Base-by-base conservation (phyloP, 164 flowering plant genomes). In the Vitis labrusca region DNA sequence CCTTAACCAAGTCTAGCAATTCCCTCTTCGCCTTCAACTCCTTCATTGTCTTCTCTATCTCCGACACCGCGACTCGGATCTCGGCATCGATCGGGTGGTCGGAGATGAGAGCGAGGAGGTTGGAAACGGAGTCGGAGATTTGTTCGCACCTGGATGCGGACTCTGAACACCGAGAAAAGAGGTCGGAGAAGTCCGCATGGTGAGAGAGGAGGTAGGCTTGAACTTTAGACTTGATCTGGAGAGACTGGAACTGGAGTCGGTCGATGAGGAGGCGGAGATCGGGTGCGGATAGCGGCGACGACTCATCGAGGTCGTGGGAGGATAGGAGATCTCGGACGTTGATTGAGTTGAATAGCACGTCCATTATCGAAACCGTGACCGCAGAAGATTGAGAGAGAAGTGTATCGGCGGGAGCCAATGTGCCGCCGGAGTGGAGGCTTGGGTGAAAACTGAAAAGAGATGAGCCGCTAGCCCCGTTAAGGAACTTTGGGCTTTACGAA, bases 241-340 rank as follows among this genome's bases (percentile, higher is more conserved):
- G 86, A 16, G 98, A 91, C 64, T 85, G 97, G 29, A 85, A 53
- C 61, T 96, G 87, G 63, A 96, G 89, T 19, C 89, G 87, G 65
- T 77, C 78, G 79, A 91, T 89, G 56, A 93, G 85, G 83, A 96
- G 97, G 74, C 90, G 99, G 84, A 96, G 99, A 80, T 96, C 99
- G 29, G 97, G 99, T 1, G 93, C 93, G 47, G 99, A 88, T 56
- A 96, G 90, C 1, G 97, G 95, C 0, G 97, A 79, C 2, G 91
- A 82, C 60, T 81, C 87, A 59, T 83, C 76, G 61, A 84, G 69
- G 65, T 90, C 88, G 61, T 78, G 79, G 3, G 88, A 67, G 8
- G 98, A 79, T 58, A 93, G 93, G 64, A 95, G 97, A 51, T 88
- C 93, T 5, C 88, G 85, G 12, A 95, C 81, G 81, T 92, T 85